Base-by-base conservation (phyloP, 805 yeast genomes). In the Wickerhamiella sergipiensis region DNA sequence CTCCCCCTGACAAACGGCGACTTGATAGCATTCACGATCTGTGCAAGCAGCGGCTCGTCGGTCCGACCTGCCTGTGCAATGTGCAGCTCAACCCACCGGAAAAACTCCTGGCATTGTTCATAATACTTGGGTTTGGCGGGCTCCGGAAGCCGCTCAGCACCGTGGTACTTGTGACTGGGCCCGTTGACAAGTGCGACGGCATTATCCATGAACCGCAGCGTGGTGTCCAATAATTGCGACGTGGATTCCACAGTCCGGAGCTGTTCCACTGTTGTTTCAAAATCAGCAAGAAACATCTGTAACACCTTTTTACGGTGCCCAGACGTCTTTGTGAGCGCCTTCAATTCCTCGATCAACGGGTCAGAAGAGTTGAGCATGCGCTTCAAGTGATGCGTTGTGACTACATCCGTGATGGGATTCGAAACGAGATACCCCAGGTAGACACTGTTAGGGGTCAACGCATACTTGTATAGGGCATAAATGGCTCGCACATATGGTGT, bases 381-480 rank as follows among this genome's bases (percentile, higher is more conserved):
- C 19, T 26, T 15, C 29, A 45, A 13, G 29, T 50, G 17, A 18
- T 26, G 38, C 43, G 2, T 13, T 9, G 24, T 18, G 36, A 17
- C 45, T 13, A 39, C 38, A n/a, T 39, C 45, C 26, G 10, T 43
- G 21, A 29, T n/a, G 22, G 26, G 47, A 15, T n/a, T 33, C 6
- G 19, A 49, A n/a, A 33, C 45, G 23, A 56, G 46, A 44, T 55
- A 54, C 3, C 44, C n/a, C 21, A 56, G 43, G 29, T 53, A 51
- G 10, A 52, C 50, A 38, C 53, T 55, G 18, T 47, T 51, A 10
- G 55, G 53, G 13, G 43, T 18, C 29, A 22, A 23, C 9, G 50
- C 43, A 50, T 54, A 51, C 33, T 56, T 56, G 46, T 50, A 45
- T 22, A 56, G 26, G 3, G 57, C 50, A 13, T 52, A 36, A 8